Conservation (phyloP, 257 asterid species). For the Penstemon davidsonii region DNA sequence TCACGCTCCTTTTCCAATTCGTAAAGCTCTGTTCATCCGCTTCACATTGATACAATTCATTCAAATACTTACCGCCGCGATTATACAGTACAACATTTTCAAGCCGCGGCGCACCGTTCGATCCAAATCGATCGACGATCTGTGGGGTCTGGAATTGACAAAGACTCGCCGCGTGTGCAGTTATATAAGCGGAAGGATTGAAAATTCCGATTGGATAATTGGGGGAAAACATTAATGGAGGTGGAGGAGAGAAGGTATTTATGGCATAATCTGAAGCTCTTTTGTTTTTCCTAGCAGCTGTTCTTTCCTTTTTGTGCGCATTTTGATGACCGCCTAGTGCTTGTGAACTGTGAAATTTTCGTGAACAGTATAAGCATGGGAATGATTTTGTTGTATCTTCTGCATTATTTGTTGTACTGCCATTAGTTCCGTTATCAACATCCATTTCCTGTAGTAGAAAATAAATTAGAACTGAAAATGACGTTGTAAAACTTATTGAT, state of each 20-base stretch:
- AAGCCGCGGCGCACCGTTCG: constrained; percentile 44
- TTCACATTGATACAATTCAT: constrained; percentile 21
- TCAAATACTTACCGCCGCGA: constrained; percentile 40
- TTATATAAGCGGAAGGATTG: constrained; percentile 49
- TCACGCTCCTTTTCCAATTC: constrained; percentile 26
- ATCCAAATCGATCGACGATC: constrained; percentile 25
- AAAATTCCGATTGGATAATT: constrained; percentile 54
- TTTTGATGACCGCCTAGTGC: constrained; percentile 97
- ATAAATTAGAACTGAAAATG: no score
- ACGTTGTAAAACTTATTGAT: no score
- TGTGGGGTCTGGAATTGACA: no score
- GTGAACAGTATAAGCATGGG: constrained; percentile 74
- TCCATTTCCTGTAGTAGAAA: constrained; percentile 40
- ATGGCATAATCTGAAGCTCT: constrained; percentile 31
- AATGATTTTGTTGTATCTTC: constrained; percentile 59
- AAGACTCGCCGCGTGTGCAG: constrained; percentile 43
- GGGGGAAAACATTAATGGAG: constrained; percentile 48
- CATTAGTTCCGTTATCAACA: constrained; percentile 36
- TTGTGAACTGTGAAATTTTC: constrained; percentile 87
- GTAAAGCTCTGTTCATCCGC: no score
- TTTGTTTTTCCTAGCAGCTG: constrained; percentile 68
- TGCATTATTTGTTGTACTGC: constrained; percentile 28
- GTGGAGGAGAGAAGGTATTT: constrained; percentile 41
- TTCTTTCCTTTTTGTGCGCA: constrained; percentile 91
- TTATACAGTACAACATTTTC: constrained; percentile 35